A percentile compares a stretch with the other conserved stretches of the same genome.
phyloP scores from a whole-genome alignment of 1,284 basidiomycete species.

The Cryptococcus jaspeensis region DNA sequence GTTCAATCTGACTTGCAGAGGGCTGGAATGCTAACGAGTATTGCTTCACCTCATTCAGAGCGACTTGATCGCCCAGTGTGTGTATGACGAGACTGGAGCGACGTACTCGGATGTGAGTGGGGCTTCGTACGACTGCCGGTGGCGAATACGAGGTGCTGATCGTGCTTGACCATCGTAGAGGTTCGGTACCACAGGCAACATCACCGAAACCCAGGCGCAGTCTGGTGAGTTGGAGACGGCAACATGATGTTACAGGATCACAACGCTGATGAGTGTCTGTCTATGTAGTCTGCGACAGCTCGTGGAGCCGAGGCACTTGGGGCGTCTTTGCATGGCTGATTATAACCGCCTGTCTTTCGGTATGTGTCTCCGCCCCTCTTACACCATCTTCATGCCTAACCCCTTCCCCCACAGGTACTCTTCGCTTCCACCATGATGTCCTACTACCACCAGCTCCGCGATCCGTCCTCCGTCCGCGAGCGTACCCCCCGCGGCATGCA shows the following conservation, averaged over 20 bases:
- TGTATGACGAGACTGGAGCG: constrained; percentile 45
- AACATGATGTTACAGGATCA: not conserved
- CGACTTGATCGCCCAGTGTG: constrained; percentile 59
- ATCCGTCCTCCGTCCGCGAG: constrained; percentile 58
- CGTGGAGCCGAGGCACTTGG: constrained; percentile 63
- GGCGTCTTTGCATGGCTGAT: constrained; percentile 62
- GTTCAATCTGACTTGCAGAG: not conserved
- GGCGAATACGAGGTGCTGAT: not conserved
- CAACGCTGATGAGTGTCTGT: not conserved
- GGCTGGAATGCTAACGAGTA: not conserved
- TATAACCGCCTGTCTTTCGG: constrained; percentile 52
- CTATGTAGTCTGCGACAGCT: constrained; percentile 55
- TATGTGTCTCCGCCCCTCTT: constrained; percentile 15
- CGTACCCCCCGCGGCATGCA: constrained; percentile 28
- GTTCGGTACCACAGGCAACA: constrained; percentile 6
- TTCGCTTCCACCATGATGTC: constrained; percentile 64
- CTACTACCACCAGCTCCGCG: constrained; percentile 68
- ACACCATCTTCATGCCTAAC: constrained; percentile 45
- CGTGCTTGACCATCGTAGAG: constrained; percentile 5
- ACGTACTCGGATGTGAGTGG: constrained; percentile 34
- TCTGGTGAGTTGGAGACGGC: constrained; percentile 39
- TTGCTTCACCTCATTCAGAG: constrained; percentile 34
- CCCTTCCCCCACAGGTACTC: constrained; percentile 55
- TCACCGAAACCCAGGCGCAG: constrained; percentile 9
- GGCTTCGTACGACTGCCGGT: not conserved